Conservation (phyloP, 371 early-diverging fungal species). For the Mucor ambiguus region DNA sequence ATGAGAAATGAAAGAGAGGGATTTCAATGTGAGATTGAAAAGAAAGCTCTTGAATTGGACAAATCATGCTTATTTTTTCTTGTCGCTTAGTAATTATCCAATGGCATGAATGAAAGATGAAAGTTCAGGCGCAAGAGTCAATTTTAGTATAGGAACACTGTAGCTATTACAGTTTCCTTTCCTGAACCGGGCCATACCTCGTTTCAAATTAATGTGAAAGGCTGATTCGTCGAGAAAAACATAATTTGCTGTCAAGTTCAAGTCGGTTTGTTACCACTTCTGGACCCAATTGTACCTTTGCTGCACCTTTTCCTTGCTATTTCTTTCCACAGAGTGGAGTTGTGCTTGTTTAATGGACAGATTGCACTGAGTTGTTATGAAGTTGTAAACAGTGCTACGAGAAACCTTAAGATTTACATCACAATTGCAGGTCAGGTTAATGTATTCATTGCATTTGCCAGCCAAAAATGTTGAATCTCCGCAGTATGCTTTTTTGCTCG, state of each 20-base stretch:
- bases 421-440: too few relatives aligned
- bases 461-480: too few relatives aligned
- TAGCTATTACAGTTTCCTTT: conserved; percentile 12
- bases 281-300: conserved; percentile 12
- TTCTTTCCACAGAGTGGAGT: conserved; percentile 7
- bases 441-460: too few relatives aligned
- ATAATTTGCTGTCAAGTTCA: conserved; percentile 9
- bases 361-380: too few relatives aligned
- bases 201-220: conserved; percentile 21
- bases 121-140: too few relatives aligned
- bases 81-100: too few relatives aligned
- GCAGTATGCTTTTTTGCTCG: too few relatives aligned
- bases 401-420: too few relatives aligned
- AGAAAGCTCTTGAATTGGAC: too few relatives aligned
- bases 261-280: conserved; percentile 3
- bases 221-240: conserved; percentile 19
- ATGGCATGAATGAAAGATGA: too few relatives aligned
- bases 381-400: too few relatives aligned
- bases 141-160: conserved; percentile 12
- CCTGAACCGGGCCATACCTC: conserved; percentile 9
- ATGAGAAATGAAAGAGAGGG: background rate
- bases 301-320: conserved; percentile 13
- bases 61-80: too few relatives aligned
- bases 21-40: background rate
- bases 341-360: conserved; percentile 4